A percentile compares a stretch with the other conserved stretches of the same genome.
Conservation (phyloP, 2,329 filamentous ascomycete genomes). For the Hypomyces rosellus region DNA sequence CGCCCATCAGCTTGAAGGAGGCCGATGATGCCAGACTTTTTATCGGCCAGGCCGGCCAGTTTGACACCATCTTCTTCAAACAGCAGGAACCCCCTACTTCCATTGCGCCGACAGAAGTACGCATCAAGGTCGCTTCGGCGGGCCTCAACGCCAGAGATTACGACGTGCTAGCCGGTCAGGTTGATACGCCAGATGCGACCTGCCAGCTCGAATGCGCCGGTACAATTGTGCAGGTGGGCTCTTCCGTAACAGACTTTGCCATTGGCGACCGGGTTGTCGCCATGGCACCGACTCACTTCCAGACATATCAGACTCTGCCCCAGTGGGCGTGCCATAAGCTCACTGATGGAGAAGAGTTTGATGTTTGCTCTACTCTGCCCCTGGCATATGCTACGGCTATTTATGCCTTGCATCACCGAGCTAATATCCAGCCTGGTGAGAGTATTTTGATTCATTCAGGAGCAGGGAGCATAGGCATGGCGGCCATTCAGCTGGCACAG, state of each 20-base stretch:
- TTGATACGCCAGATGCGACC: slow-evolving; percentile 10
- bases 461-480: slow-evolving; percentile 26
- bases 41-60: slow-evolving; percentile 10
- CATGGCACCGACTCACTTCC: slow-evolving; percentile 17
- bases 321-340: too few relatives aligned
- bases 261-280: slow-evolving; percentile 23
- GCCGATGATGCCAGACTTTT: slow-evolving; percentile 9
- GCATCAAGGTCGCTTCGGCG: slow-evolving; percentile 10
- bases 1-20: background rate
- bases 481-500: slow-evolving; percentile 24
- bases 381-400: slow-evolving; percentile 24
- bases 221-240: too few relatives aligned
- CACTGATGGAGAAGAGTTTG: slow-evolving; percentile 14
- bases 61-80: slow-evolving; percentile 18
- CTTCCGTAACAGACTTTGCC: slow-evolving; percentile 14
- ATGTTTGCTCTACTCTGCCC: slow-evolving; percentile 7
- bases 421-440: slow-evolving; percentile 21
- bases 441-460: slow-evolving; percentile 29
- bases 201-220: too few relatives aligned
- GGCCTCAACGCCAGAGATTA: slow-evolving; percentile 21
- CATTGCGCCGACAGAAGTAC: background rate
- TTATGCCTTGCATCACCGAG: slow-evolving; percentile 24
- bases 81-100: slow-evolving; percentile 3
- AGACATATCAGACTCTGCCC: slow-evolving; percentile 9
- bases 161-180: slow-evolving; percentile 20